These are phyloP conservation scores for Suillus hirtellus DNA, from an alignment of 768 basidiomycete genomes.

Conservation along the genomic window DNA sequence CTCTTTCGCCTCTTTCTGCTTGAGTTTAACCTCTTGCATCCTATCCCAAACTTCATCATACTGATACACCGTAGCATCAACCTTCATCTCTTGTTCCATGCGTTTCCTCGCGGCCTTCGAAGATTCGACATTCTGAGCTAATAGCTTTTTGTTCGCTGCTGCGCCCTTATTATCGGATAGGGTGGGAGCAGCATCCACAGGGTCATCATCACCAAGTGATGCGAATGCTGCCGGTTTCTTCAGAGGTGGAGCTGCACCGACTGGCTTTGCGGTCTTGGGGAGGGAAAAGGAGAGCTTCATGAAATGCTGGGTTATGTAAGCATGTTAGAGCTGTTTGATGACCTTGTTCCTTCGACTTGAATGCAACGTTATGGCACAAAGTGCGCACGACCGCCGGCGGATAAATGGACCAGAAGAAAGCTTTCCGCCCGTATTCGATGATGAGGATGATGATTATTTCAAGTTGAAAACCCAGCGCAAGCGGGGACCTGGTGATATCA, in stretches of 20 bases:
- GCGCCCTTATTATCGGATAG: slow-evolving; percentile 42
- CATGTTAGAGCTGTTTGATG: slow-evolving; percentile 7
- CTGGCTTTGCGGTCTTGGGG: slow-evolving; percentile 52
- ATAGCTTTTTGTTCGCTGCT: slow-evolving; percentile 51
- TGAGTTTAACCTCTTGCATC: slow-evolving; percentile 85
- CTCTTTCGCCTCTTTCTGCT: slow-evolving; percentile 77
- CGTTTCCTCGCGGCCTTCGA: slow-evolving; percentile 69
- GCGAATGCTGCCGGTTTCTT: slow-evolving; percentile 65
- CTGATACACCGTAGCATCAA: slow-evolving; percentile 85
- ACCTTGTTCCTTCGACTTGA: background rate
- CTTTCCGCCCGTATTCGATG: slow-evolving; percentile 58
- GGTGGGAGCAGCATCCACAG: slow-evolving; percentile 49
- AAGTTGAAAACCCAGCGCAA: slow-evolving; percentile 34
- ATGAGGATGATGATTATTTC: slow-evolving; percentile 31
- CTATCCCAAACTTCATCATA: slow-evolving; percentile 97
- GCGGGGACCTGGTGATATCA: slow-evolving; percentile 62
- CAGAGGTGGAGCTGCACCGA: slow-evolving; percentile 50
- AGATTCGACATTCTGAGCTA: slow-evolving; percentile 58
- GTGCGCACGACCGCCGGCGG: slow-evolving; percentile 78
- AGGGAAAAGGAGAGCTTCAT: slow-evolving; percentile 95
- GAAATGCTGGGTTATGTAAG: slow-evolving; percentile 25
- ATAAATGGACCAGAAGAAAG: slow-evolving; percentile 91
- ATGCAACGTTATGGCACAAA: slow-evolving; percentile 45
- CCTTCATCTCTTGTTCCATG: slow-evolving; percentile 74
- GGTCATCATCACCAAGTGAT: slow-evolving; percentile 60